A percentile compares a stretch with the other conserved stretches of the same genome.
phyloP scores from a whole-genome alignment of 306 rosid species.

The Rosa rugosa region DNA sequence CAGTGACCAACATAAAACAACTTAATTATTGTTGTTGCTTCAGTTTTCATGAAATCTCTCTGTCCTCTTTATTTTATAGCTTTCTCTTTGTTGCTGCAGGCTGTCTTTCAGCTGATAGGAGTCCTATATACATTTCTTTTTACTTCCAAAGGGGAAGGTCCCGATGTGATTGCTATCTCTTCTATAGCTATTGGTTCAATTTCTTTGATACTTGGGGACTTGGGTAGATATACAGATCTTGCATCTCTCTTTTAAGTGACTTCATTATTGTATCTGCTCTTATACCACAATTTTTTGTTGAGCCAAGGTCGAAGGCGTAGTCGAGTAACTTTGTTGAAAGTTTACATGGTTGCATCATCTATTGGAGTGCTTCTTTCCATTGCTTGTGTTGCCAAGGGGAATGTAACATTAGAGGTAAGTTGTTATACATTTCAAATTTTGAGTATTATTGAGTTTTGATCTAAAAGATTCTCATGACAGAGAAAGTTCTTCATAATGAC shows the following conservation, averaged over 20 bases:
- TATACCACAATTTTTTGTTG: slow-evolving; percentile 18
- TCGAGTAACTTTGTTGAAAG: slow-evolving; percentile 48
- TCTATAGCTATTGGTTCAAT: slow-evolving; percentile 46
- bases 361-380: slow-evolving; percentile 35
- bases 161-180: slow-evolving; percentile 43
- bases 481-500: background rate
- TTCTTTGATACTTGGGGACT: slow-evolving; percentile 51
- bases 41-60: background rate
- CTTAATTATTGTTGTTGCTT: background rate
- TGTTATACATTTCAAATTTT: background rate
- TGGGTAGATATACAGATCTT: slow-evolving; percentile 45
- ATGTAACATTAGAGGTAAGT: slow-evolving; percentile 57
- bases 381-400: slow-evolving; percentile 40
- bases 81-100: slow-evolving; percentile 47
- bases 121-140: slow-evolving; percentile 34
- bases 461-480: background rate
- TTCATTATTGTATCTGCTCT: slow-evolving; percentile 3
- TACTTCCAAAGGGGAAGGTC: slow-evolving; percentile 38
- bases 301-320: slow-evolving; percentile 72
- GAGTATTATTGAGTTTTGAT: slow-evolving; percentile 1
- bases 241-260: slow-evolving; percentile 1
- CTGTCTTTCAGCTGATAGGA: slow-evolving; percentile 52
- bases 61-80: background rate
- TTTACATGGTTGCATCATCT: slow-evolving; percentile 51
- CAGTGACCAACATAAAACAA: background rate